Conservation (phyloP, 371 early-diverging fungal species). For the Mucor irregularis region DNA sequence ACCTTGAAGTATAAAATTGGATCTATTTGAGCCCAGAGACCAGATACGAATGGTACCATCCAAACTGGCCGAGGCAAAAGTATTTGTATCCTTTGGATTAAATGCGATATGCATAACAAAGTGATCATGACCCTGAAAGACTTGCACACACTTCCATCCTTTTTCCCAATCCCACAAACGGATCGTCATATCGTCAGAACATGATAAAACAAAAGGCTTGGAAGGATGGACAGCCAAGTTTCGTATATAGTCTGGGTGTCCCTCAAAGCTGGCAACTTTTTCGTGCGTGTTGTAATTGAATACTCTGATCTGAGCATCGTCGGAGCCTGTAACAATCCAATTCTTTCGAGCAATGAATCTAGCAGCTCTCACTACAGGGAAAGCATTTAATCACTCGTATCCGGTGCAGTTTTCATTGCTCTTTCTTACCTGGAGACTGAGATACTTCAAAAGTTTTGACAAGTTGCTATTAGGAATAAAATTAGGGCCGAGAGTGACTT, state of each 20-base stretch:
- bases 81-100: constrained; percentile 97
- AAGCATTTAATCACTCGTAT: background rate
- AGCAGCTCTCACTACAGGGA: constrained; percentile 81
- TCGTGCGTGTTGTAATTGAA: constrained; percentile 99
- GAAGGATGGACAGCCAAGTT: constrained; percentile 95
- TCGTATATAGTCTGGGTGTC: constrained; percentile 98
- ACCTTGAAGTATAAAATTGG: constrained; percentile 95
- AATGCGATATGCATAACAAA: constrained; percentile 97
- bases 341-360: constrained; percentile 96
- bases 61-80: constrained; percentile 95
- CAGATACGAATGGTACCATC: constrained; percentile 95
- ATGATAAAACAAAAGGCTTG: constrained; percentile 90
- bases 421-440: constrained; percentile 72
- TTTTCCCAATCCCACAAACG: constrained; percentile 99
- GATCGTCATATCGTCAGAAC: constrained; percentile 98
- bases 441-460: constrained; percentile 97
- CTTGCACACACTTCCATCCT: constrained; percentile 94
- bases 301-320: constrained; percentile 96
- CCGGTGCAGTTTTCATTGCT: background rate
- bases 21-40: constrained; percentile 76
- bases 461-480: constrained; percentile 58
- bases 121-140: constrained; percentile 98
- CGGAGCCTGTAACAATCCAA: constrained; percentile 95
- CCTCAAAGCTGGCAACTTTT: constrained; percentile 94
- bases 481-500: too few relatives aligned